Percentiles rank a stretch among this genome's conserved stretches.
These are phyloP conservation scores for Zygoascus tannicola DNA, from an alignment of 805 yeast genomes.

Conservation along the genomic window DNA sequence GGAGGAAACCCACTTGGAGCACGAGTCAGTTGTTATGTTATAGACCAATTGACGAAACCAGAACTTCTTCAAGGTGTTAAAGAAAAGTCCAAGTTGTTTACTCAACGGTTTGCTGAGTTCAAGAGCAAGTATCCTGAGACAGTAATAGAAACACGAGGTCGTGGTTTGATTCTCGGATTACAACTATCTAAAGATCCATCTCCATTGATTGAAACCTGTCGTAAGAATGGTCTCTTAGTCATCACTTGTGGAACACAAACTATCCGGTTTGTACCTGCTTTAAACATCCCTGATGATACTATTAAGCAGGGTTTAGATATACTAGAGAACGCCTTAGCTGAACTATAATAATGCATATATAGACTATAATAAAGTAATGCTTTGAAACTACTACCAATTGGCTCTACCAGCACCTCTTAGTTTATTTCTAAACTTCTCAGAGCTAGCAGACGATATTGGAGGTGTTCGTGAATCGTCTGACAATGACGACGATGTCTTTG, in stretches of 20 bases:
- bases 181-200: constrained; percentile 61
- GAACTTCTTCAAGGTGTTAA: constrained; percentile 54
- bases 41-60: constrained; percentile 53
- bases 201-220: constrained; percentile 54
- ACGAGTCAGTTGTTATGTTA: constrained; percentile 68
- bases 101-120: constrained; percentile 31
- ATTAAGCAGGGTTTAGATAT: constrained; percentile 63
- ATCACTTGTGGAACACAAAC: constrained; percentile 92
- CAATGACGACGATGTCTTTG: no score
- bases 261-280: constrained; percentile 83
- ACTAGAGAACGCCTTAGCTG: constrained; percentile 44
- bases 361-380: neutral
- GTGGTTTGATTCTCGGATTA: constrained; percentile 79
- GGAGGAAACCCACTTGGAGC: constrained; percentile 96
- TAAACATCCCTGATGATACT: constrained; percentile 65
- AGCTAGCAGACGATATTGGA: constrained; percentile 4
- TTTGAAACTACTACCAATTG: constrained; percentile 19
- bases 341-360: neutral
- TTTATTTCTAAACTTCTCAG: constrained; percentile 15
- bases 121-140: constrained; percentile 51
- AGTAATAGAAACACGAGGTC: constrained; percentile 69
- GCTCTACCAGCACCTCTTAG: constrained; percentile 17
- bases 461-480: neutral
- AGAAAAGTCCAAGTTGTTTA: constrained; percentile 49
- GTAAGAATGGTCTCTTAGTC: constrained; percentile 71